A percentile compares a stretch with the other conserved stretches of the same genome.
Conservation (phyloP, 2,329 filamentous ascomycete genomes). For the Fusarium sp. region DNA sequence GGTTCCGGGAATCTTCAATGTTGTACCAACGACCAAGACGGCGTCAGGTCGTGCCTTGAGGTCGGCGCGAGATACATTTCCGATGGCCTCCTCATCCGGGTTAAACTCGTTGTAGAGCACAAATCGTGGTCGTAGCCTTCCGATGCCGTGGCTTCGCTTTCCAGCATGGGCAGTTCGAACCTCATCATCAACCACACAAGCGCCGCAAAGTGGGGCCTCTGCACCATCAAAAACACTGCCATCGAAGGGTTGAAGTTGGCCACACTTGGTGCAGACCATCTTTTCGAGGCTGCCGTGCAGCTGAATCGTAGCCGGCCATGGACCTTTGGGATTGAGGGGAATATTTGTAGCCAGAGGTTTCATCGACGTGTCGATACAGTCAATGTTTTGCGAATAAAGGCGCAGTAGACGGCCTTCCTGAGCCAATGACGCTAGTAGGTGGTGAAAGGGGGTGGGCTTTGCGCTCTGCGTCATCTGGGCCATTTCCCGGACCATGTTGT, state of each 20-base stretch:
- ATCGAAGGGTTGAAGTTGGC: constrained; percentile 80
- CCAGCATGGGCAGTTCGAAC: constrained; percentile 81
- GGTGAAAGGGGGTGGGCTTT: constrained; percentile 89
- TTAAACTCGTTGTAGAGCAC: constrained; percentile 98
- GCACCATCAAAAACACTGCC: constrained; percentile 85
- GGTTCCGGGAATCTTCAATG: constrained; percentile 93
- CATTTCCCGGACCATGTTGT: constrained; percentile 94
- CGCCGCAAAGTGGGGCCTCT: constrained; percentile 81
- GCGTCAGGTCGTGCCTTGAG: constrained; percentile 88
- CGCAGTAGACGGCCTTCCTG: constrained; percentile 88
- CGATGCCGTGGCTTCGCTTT: constrained; percentile 93
- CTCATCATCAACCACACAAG: constrained; percentile 80
- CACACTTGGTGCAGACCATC: constrained; percentile 97
- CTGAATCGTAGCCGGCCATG: constrained; percentile 94
- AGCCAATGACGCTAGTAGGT: constrained; percentile 90
- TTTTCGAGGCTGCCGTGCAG: constrained; percentile 93
- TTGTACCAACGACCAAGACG: constrained; percentile 94
- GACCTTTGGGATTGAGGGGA: constrained; percentile 83
- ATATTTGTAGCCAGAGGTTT: constrained; percentile 83
- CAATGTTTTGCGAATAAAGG: constrained; percentile 96
- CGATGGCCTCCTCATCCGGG: constrained; percentile 95
- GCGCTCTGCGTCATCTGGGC: constrained; percentile 82
- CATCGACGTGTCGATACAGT: constrained; percentile 90
- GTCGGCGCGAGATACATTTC: constrained; percentile 88
- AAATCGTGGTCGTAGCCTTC: constrained; percentile 89